These are phyloP conservation scores for Rosa hybrid DNA, from an alignment of 331 rosid genomes.

Conservation along the genomic window DNA sequence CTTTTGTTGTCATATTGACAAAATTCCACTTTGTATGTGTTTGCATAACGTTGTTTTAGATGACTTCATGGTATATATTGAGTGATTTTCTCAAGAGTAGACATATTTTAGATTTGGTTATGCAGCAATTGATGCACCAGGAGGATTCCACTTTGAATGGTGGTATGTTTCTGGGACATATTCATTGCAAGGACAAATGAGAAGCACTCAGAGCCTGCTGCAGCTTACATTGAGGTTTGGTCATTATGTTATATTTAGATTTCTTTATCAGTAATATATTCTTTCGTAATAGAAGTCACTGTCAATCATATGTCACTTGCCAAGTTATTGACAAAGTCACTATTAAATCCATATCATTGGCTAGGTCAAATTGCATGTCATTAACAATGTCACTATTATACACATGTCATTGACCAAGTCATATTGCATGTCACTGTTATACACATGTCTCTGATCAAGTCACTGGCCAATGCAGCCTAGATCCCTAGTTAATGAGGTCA, in stretches of 20 bases:
- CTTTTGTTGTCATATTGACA: not conserved
- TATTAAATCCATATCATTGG: no score
- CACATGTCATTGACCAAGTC: no score
- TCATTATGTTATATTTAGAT: not conserved
- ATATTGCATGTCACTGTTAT: no score
- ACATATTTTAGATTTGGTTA: constrained; percentile 25
- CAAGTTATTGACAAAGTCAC: no score
- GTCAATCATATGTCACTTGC: no score
- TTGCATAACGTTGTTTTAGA: not conserved
- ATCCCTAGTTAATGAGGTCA: no score
- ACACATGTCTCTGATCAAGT: no score
- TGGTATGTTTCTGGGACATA: constrained; percentile 97
- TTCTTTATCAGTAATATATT: not conserved
- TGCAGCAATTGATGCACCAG: constrained; percentile 98
- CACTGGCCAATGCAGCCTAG: no score
- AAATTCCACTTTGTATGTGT: not conserved
- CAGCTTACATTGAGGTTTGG: constrained; percentile 75
- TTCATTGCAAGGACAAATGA: constrained; percentile 88
- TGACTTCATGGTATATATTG: not conserved
- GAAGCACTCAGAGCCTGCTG: constrained; percentile 85
- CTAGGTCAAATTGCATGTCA: no score
- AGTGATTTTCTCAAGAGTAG: not conserved
- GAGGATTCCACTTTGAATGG: constrained; percentile 92
- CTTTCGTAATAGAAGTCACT: not conserved
- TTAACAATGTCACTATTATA: no score